Conservation (phyloP, 441 rosid genomes). For the Populus hybrid region DNA sequence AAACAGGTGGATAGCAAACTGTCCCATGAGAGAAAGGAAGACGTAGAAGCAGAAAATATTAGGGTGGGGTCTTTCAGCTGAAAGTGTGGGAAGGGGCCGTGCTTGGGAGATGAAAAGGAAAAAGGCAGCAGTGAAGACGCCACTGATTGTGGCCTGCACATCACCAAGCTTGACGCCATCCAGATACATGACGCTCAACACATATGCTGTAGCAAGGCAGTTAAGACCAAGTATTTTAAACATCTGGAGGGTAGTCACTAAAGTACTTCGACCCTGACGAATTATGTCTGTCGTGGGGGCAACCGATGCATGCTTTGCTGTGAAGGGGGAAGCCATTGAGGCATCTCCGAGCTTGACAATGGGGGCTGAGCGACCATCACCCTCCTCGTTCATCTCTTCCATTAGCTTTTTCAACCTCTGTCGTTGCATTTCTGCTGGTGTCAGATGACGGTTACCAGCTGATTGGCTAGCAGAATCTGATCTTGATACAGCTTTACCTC, state of each 20-base stretch:
- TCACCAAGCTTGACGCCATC: slow-evolving; percentile 99
- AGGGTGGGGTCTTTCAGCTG: slow-evolving; percentile 87
- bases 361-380: slow-evolving; percentile 93
- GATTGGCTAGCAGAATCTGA: slow-evolving; percentile 38
- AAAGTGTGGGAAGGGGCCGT: slow-evolving; percentile 85
- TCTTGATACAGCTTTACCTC: slow-evolving; percentile 42
- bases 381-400: slow-evolving; percentile 90
- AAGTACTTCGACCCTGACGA: slow-evolving; percentile 98
- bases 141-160: slow-evolving; percentile 95
- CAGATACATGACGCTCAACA: slow-evolving; percentile 89
- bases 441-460: slow-evolving; percentile 56
- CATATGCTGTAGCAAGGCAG: slow-evolving; percentile 99
- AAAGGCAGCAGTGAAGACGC: slow-evolving; percentile 94
- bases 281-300: slow-evolving; percentile 95
- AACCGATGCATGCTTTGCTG: slow-evolving; percentile 97
- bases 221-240: slow-evolving; percentile 97
- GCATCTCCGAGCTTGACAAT: slow-evolving; percentile 99
- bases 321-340: slow-evolving; percentile 99
- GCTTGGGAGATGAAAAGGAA: slow-evolving; percentile 97
- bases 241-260: slow-evolving; percentile 99
- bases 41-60: slow-evolving; percentile 86
- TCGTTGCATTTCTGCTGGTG: slow-evolving; percentile 77
- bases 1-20: slow-evolving; percentile 77
- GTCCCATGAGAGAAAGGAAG: slow-evolving; percentile 92
- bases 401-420: slow-evolving; percentile 84